Conservation (phyloP, 2,329 filamentous ascomycete genomes). For the Diaporthe caulivora region DNA sequence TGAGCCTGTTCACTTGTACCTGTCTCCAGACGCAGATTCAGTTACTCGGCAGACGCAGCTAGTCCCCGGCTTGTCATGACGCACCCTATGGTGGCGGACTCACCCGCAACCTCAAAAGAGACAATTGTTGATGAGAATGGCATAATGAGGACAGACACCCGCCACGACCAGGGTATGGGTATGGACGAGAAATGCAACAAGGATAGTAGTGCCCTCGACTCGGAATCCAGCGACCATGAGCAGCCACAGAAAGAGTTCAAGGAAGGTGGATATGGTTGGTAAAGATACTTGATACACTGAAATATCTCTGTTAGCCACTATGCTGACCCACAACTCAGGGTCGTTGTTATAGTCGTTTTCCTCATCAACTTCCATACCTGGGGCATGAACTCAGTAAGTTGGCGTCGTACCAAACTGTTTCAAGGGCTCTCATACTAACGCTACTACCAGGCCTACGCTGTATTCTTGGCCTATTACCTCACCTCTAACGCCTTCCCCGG, state of each 20-base stretch:
- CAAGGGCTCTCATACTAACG: conserved; percentile 23
- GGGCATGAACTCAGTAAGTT: conserved; percentile 75
- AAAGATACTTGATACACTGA: conserved; percentile 34
- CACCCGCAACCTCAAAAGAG: neutral
- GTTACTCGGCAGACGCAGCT: neutral
- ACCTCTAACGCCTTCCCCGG: conserved; percentile 71
- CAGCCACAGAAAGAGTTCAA: conserved; percentile 50
- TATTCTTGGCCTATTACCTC: conserved; percentile 70
- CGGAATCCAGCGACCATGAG: conserved; percentile 43
- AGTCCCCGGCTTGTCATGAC: conserved; percentile 15
- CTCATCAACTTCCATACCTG: conserved; percentile 79
- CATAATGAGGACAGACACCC: conserved; percentile 14
- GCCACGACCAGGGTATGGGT: conserved; percentile 4
- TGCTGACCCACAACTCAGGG: conserved; percentile 48
- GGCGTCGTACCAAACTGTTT: neutral
- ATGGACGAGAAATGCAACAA: conserved; percentile 17
- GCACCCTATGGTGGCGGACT: neutral
- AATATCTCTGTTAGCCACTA: conserved; percentile 10
- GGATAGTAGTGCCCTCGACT: conserved; percentile 38
- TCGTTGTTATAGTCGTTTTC: conserved; percentile 66
- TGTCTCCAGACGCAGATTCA: conserved; percentile 6
- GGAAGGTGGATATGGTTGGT: conserved; percentile 74
- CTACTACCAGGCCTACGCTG: conserved; percentile 44
- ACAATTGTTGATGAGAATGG: neutral
- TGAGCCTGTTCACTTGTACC: neutral